Evolutionary conservation across 2,329 filamentous ascomycete species (phyloP), one percentile per base, ranked within the genome.

Genomic region (Keithomyces neogunnii): DNA sequence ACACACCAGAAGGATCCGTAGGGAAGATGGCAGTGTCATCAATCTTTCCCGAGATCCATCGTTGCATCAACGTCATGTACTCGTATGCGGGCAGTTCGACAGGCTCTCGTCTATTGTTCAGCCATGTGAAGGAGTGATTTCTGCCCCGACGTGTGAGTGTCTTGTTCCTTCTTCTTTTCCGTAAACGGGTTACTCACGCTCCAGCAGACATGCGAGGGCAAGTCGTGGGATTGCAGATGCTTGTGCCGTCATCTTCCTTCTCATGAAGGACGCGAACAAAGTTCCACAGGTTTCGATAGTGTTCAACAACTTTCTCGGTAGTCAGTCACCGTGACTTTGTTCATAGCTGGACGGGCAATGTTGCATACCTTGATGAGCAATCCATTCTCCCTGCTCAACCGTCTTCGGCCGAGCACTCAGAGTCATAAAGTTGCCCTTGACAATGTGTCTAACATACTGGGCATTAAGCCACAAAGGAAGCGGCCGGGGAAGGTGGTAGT

Each of bases 361-460:
- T 44, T 30, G 62, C 72, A 65, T 77, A 95, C 92, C 85, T 77
- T 96, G 92, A 69, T 96, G 89, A 56, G 91, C 91, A 60, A 96
- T 80, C 92, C 92, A 97, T 70, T 97, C 92, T 58, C 89, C 92
- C 65, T 89, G 84, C 63, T 96, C 92, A 45, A 96, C 88, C 51
- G 93, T 91, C 73, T 92, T 91, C 28, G 92, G 92, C 64, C 91
- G 86, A 47, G 90, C 89, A 62, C 91, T 95, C 53, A 97, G 73
- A 9, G 92, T 96, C 85, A 96, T 89, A 66, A 97, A 96, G 73
- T 96, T 97, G 53, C 92, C 92, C 74, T 92, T 95, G 63, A 96
- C 91, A 58, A 96, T 95, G 63, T 95, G 84, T 65, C 86, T 88
- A 50, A 87, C 85, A 65, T 88, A 86, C 55, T 82, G 73, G 51